Evolutionary conservation across 768 basidiomycete genomes (phyloP).

Genomic region (Russula sp.): DNA sequence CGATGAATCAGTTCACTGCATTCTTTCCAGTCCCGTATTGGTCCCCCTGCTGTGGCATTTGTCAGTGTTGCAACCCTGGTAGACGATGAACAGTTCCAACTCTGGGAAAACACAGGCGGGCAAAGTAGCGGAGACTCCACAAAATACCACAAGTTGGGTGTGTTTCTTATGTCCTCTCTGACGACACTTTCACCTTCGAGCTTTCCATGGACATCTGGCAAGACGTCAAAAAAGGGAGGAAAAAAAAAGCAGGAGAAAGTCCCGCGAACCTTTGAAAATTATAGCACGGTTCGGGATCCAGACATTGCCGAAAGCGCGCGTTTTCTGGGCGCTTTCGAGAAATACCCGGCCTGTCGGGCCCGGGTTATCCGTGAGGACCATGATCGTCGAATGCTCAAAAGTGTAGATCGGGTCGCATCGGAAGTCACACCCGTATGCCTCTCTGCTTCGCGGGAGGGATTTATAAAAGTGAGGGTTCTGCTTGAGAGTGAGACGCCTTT

Average conservation of each 20-base stretch:
- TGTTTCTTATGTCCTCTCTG: background rate
- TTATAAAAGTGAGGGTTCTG: constrained; percentile 14
- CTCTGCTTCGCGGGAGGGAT: background rate
- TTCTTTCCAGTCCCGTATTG: background rate
- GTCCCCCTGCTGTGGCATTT: background rate
- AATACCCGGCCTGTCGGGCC: background rate
- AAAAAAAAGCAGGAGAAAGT: background rate
- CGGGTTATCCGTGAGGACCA: constrained; percentile 2
- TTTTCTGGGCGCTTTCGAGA: background rate
- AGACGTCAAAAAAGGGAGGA: background rate
- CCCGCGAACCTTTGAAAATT: constrained; percentile 9
- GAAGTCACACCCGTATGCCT: background rate
- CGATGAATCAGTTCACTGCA: background rate
- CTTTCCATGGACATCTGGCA: background rate
- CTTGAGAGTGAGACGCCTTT: constrained; percentile 4
- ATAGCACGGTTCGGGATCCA: background rate
- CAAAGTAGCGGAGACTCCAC: background rate
- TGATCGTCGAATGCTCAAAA: background rate
- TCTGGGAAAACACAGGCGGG: background rate
- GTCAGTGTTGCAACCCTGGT: background rate
- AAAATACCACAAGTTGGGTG: background rate
- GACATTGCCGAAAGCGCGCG: constrained; percentile 2
- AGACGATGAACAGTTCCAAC: background rate
- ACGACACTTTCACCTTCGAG: background rate
- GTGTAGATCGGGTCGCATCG: background rate